Evolutionary conservation across 1,284 basidiomycete species (phyloP).

Genomic region (Rhodotorula sp.): DNA sequence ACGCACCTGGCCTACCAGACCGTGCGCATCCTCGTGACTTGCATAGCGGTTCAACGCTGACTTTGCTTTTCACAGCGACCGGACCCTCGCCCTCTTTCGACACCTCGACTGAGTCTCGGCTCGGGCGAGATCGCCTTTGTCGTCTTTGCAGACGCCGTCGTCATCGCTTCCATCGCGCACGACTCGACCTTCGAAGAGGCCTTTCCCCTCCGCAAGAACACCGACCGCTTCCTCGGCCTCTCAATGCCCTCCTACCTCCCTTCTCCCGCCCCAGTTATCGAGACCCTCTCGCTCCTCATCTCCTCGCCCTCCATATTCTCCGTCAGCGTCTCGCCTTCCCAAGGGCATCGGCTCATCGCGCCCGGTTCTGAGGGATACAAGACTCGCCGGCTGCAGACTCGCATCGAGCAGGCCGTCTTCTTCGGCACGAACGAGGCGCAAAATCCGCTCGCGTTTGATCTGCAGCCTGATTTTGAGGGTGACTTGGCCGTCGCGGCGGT

Average conservation of each 20-base stretch:
- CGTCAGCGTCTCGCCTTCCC: slow-evolving; percentile 33
- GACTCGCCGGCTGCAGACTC: slow-evolving; percentile 65
- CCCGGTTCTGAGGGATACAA: slow-evolving; percentile 34
- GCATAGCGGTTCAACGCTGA: slow-evolving; percentile 12
- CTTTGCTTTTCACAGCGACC: slow-evolving; percentile 39
- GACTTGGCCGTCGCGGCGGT: slow-evolving; percentile 76
- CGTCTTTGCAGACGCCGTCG: slow-evolving; percentile 49
- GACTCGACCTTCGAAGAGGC: slow-evolving; percentile 46
- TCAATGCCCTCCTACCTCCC: slow-evolving; percentile 34
- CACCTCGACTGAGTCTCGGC: slow-evolving; percentile 46
- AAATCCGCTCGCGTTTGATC: slow-evolving; percentile 81
- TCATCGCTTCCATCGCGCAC: slow-evolving; percentile 46
- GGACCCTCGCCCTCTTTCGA: slow-evolving; percentile 50
- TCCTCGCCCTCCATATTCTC: slow-evolving; percentile 43
- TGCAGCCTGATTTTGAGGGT: slow-evolving; percentile 72
- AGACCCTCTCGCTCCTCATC: slow-evolving; percentile 45
- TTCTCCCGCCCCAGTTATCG: slow-evolving; percentile 12
- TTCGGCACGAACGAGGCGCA: slow-evolving; percentile 68
- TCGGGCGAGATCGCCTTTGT: slow-evolving; percentile 48
- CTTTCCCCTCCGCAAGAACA: slow-evolving; percentile 46
- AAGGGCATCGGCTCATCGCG: slow-evolving; percentile 27
- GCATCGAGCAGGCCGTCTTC: slow-evolving; percentile 81
- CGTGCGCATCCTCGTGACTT: slow-evolving; percentile 26
- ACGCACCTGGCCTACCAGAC: slow-evolving; percentile 46
- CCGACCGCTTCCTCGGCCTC: slow-evolving; percentile 47